Evolutionary conservation across 805 yeast genomes (phyloP), one percentile per base, ranked within the genome.

Genomic region (Zygosaccharomyces siamensis): DNA sequence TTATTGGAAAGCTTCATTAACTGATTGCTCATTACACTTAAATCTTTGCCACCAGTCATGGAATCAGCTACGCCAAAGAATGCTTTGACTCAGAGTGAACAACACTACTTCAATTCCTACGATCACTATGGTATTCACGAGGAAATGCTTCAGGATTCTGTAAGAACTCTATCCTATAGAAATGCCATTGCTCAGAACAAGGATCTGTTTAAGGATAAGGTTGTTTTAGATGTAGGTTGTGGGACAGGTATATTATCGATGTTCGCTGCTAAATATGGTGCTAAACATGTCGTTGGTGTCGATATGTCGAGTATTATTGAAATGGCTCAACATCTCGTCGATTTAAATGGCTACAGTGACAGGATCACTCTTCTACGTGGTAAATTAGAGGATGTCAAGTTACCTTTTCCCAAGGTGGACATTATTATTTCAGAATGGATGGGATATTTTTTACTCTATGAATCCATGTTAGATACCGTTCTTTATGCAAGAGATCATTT

Each of bases 221-320:
- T 92, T 52, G 99, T 93, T 6, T 75, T 93, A 49, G 99, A 93
- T 71, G 99, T 93, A 49, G 99, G 99, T 43, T 95, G 99, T 70
- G 99, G 99, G 58, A 93, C 99, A 18, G 99, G 99, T 59, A 89
- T 93, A 57, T 73, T 93, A 54, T 90, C 97, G 23, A 88, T 93
- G 96, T 93, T 93, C 75, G 98, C 98, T 14, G 97, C 92, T 44
- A 84, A 84, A 64, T 95, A 97, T n/a, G 99, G 99, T 56, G 99
- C 99, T 54, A 89, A 89, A 68, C 97, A 89, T 65, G 99, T 93
- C 46, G 85, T 89, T 68, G 96, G 96, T 43, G 97, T 93, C 47
- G 99, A 93, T 71, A 89, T 90, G 90, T 89, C 97, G 21, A 86
- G 86, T 66, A 93, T 93, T 67, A 93, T 95, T 59, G 95, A 84